Percentiles rank a stretch among this genome's conserved stretches.
Conservation (phyloP, 2,329 filamentous ascomycete species). For the Curvularia eragrostidis region DNA sequence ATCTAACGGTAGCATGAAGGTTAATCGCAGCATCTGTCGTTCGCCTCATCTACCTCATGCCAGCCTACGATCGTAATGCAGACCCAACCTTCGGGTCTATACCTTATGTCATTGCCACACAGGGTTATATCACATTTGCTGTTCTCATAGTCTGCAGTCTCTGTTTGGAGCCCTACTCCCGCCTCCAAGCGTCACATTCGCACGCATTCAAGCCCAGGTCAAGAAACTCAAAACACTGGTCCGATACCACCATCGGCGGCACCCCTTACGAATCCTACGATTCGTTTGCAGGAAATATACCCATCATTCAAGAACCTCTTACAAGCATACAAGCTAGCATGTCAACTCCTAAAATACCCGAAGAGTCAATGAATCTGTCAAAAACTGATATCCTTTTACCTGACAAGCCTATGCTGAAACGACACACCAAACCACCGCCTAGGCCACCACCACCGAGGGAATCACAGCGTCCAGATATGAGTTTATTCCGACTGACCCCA, state of each 20-base stretch:
- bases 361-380: conserved; percentile 4
- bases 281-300: conserved; percentile 10
- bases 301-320: conserved; percentile 21
- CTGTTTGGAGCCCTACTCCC: conserved; percentile 26
- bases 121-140: conserved; percentile 32
- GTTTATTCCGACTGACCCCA: conserved; percentile 22
- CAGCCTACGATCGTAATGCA: conserved; percentile 11
- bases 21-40: conserved; percentile 30
- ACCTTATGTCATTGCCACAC: conserved; percentile 33
- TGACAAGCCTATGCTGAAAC: conserved; percentile 17
- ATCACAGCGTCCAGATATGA: conserved; percentile 31
- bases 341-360: conserved; percentile 18
- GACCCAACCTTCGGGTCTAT: conserved; percentile 30
- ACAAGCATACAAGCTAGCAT: conserved; percentile 28
- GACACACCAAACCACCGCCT: conserved; percentile 18
- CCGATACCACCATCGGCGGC: conserved; percentile 32
- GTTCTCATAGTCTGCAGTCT: conserved; percentile 33
- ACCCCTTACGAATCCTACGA: conserved; percentile 26
- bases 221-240: conserved; percentile 24
- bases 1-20: conserved; percentile 18
- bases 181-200: conserved; percentile 11
- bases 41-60: conserved; percentile 30
- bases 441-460: conserved; percentile 32
- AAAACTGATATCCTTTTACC: conserved; percentile 18
- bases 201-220: conserved; percentile 14